phyloP scores from a whole-genome alignment of 2,329 filamentous ascomycete genomes.

The Neophaeococcomyces aloes region DNA sequence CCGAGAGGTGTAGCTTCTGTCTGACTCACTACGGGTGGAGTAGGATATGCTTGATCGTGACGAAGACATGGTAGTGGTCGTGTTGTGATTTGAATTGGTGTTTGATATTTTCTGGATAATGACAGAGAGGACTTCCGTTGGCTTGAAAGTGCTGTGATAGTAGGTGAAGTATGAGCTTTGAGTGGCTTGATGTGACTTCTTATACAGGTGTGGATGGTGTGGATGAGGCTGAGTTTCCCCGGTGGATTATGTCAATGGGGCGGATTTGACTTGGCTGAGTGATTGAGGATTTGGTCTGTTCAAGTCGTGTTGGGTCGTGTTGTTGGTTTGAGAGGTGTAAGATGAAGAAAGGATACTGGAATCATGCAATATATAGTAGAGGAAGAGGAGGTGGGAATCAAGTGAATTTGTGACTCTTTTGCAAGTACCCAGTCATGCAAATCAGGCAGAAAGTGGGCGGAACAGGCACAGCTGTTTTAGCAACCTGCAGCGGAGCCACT shows the following conservation, averaged over 20 bases:
- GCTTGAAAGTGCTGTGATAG: too few species aligned
- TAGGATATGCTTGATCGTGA: constrained; percentile 7
- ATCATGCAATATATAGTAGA: not conserved
- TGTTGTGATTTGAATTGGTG: not conserved
- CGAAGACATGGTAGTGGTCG: constrained; percentile 1
- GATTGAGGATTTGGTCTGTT: constrained; percentile 1
- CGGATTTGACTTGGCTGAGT: not conserved
- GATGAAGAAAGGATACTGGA: not conserved
- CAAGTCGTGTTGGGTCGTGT: not conserved
- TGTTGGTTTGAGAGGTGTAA: not conserved
- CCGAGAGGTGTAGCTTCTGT: constrained; percentile 3
- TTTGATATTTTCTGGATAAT: not conserved
- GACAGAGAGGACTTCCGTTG: not conserved
- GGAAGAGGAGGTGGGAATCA: not conserved
- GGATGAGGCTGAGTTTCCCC: constrained; percentile 5
- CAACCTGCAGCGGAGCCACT: not conserved
- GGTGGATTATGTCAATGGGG: not conserved
- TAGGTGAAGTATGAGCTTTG: too few species aligned
- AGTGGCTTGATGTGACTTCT: not conserved
- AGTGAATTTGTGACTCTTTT: not conserved
- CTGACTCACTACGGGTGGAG: constrained; percentile 2
- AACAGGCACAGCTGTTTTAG: constrained; percentile 2
- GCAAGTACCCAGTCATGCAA: not conserved
- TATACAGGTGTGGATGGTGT: not conserved
- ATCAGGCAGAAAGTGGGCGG: not conserved